Evolutionary conservation across 345 rosid species (phyloP), one percentile per base, ranked within the genome.

Genomic region (Barbarea vulgaris): DNA sequence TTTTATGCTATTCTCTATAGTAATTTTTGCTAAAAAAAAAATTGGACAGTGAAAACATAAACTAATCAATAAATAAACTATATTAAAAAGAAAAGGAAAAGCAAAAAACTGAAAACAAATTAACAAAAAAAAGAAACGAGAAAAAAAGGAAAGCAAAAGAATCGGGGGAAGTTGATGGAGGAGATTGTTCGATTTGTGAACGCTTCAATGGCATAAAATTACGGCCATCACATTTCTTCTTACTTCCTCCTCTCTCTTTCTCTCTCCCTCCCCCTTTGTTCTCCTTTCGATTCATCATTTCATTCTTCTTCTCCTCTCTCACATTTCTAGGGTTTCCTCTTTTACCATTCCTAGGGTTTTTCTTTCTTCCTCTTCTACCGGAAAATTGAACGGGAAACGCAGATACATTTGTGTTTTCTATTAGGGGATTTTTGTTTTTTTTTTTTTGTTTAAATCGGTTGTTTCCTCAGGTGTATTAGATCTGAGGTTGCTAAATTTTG

Each of bases 181-280:
- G 85, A 79, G 84, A 81, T 78, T 70, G 86, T 81, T 85, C 63
- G 74, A 79, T 70, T 76, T 85, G 85, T 81, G 91, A 87, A 87
- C 96, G 93, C 82, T 90, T 90, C 91, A 85, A 84, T 86, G 79
- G 89, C 91, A 85, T 64, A 48, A 83, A 80, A 79, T 81, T 75
- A 78, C 84, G 89, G 87, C 80, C 77, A 37, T 53, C 64, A 77
- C 68, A 31, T 80, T 72, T 39, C 73, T 72, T 44, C 73, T 66
- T 66, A 50, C 73, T 69, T 57, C 52, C 46, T 74, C 55, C 46
- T 74, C 55, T 34, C 41, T 50, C 17, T 48, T 47, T 60, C 27
- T 17, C 42, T 62, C 41, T 64, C 42, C 28, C 11, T 36, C n/a
- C n/a, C n/a, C n/a, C n/a, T n/a, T n/a, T 8, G 34, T 53, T 37